Evolutionary conservation across 371 early-diverging fungal genomes (phyloP).

Genomic region (Funneliformis caledonium): DNA sequence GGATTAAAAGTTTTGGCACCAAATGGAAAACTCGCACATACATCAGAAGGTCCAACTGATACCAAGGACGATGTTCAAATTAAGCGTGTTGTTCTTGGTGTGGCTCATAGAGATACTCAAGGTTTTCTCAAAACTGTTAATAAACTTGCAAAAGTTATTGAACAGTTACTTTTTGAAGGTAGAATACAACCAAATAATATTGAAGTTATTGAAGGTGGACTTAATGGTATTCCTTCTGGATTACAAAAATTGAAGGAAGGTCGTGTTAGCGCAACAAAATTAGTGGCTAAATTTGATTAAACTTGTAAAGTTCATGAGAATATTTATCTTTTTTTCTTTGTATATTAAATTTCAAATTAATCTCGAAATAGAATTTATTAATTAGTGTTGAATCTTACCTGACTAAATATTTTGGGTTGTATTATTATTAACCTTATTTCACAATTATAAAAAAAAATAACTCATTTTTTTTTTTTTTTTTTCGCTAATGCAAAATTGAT

Average conservation of each 20-base stretch:
- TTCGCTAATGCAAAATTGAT: too few relatives aligned
- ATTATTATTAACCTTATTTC: too few relatives aligned
- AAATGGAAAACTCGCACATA: not conserved
- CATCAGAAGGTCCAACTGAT: not conserved
- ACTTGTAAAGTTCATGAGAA: not conserved
- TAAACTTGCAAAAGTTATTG: not conserved
- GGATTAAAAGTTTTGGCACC: not conserved
- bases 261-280: slow-evolving; percentile 21
- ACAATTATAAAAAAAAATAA: too few relatives aligned
- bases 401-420: too few relatives aligned
- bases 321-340: too few relatives aligned
- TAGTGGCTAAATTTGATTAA: slow-evolving; percentile 1
- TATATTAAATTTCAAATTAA: too few relatives aligned
- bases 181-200: not conserved
- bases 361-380: too few relatives aligned
- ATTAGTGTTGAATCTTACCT: too few relatives aligned
- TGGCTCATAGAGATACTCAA: not conserved
- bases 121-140: not conserved
- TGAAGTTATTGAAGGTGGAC: not conserved
- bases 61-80: slow-evolving; percentile 14
- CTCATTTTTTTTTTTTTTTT: too few relatives aligned
- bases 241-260: not conserved
- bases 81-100: not conserved
- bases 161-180: not conserved
- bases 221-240: not conserved